Conservation (phyloP, 371 early-diverging fungal species). For the Syncephalis plumigaleata region DNA sequence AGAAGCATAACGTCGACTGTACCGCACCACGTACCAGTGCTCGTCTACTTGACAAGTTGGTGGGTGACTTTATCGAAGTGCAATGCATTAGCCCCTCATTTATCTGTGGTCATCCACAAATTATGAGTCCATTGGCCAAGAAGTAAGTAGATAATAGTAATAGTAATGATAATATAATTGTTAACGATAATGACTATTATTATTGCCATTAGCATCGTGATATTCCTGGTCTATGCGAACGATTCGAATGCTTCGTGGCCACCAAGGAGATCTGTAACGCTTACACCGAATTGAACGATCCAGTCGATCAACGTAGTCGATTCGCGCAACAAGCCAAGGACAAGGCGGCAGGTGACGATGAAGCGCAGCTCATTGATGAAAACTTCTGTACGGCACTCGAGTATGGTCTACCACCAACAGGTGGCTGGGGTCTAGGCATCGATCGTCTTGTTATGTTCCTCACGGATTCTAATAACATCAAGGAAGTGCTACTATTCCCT, state of each 20-base stretch:
- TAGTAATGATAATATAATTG: slow-evolving; percentile 1
- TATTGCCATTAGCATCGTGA: not conserved
- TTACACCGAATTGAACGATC: slow-evolving; percentile 99
- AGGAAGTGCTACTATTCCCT: slow-evolving; percentile 9
- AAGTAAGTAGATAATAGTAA: too few relatives aligned
- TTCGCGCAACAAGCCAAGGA: slow-evolving; percentile 34
- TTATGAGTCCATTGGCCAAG: slow-evolving; percentile 92
- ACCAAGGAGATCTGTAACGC: slow-evolving; percentile 95
- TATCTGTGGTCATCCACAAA: slow-evolving; percentile 74
- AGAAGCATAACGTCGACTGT: slow-evolving; percentile 26
- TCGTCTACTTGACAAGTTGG: slow-evolving; percentile 77
- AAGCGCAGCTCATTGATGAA: slow-evolving; percentile 39
- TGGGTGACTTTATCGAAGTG: slow-evolving; percentile 83
- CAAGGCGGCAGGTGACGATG: slow-evolving; percentile 13
- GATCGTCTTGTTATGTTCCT: slow-evolving; percentile 87
- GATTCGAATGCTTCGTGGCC: slow-evolving; percentile 90
- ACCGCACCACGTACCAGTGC: slow-evolving; percentile 56
- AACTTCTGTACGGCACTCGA: slow-evolving; percentile 85
- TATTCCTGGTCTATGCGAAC: slow-evolving; percentile 17
- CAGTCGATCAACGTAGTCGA: slow-evolving; percentile 79
- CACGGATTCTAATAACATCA: slow-evolving; percentile 65
- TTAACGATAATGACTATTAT: slow-evolving; percentile 9
- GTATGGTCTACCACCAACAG: slow-evolving; percentile 94
- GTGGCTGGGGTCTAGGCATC: slow-evolving; percentile 97
- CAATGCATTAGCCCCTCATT: slow-evolving; percentile 89